These are phyloP conservation scores for Xylariaceae sp. DNA, from an alignment of 2,329 filamentous ascomycete species.

Conservation along the genomic window DNA sequence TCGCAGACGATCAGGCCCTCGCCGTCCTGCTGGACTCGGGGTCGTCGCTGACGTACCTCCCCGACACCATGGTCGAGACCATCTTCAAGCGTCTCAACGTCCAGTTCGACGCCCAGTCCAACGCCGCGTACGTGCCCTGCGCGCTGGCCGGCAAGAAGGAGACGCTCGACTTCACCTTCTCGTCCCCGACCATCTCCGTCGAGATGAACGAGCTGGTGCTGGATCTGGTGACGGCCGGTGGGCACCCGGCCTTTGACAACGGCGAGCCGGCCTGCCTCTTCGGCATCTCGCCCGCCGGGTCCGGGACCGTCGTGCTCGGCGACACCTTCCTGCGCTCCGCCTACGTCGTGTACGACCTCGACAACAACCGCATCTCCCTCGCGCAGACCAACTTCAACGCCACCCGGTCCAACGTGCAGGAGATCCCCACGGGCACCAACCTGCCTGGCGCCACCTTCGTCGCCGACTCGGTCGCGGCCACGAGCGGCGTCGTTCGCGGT, in stretches of 20 bases:
- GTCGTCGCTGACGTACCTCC: conserved; percentile 62
- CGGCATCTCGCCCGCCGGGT: conserved; percentile 56
- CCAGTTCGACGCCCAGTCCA: conserved; percentile 46
- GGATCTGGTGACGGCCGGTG: conserved; percentile 42
- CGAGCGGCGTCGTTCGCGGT: conserved; percentile 34
- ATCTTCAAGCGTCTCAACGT: conserved; percentile 42
- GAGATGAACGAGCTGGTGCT: conserved; percentile 56
- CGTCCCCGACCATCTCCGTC: conserved; percentile 48
- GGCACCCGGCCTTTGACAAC: conserved; percentile 46
- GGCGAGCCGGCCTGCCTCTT: conserved; percentile 58
- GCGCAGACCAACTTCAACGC: conserved; percentile 62
- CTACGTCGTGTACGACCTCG: conserved; percentile 70
- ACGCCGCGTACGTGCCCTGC: conserved; percentile 58
- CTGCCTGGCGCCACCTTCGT: conserved; percentile 53
- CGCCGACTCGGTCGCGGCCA: conserved; percentile 43
- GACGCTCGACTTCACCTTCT: conserved; percentile 51
- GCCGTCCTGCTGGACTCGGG: conserved; percentile 68
- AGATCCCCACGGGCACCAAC: conserved; percentile 46
- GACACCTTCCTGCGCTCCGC: conserved; percentile 71
- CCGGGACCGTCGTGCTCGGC: conserved; percentile 57
- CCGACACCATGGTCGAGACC: conserved; percentile 40
- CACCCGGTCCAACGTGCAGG: conserved; percentile 43
- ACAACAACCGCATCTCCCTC: conserved; percentile 64
- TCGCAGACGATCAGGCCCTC: conserved; percentile 47
- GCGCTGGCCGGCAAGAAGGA: conserved; percentile 38